These are phyloP conservation scores for Crithidia expoeki DNA, from an alignment of 208 protist species.

Conservation along the genomic window DNA sequence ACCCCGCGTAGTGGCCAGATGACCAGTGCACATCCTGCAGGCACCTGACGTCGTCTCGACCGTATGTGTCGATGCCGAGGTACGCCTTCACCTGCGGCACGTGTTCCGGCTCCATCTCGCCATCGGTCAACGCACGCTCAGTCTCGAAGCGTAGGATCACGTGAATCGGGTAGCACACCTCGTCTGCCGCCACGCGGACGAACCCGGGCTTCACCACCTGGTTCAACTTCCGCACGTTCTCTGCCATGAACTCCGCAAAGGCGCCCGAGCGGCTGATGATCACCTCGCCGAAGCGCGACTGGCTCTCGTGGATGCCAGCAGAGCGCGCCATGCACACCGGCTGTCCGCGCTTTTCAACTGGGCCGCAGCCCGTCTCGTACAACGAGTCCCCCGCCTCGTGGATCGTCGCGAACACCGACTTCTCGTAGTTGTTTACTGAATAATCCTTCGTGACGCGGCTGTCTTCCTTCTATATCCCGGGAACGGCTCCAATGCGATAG, in stretches of 20 bases:
- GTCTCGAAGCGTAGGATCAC: conserved; percentile 89
- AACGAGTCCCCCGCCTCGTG: conserved; percentile 86
- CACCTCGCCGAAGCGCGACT: conserved; percentile 83
- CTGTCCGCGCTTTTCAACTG: conserved; percentile 43
- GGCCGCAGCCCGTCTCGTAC: conserved; percentile 80
- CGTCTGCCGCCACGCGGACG: conserved; percentile 86
- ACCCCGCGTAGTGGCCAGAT: conserved; percentile 66
- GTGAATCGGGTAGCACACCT: conserved; percentile 89
- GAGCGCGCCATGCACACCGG: conserved; percentile 63
- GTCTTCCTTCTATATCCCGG: conserved; percentile 72
- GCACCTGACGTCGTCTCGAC: conserved; percentile 71
- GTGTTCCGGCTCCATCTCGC: conserved; percentile 67
- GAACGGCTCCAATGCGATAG: conserved; percentile 81
- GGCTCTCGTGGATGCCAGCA: conserved; percentile 25
- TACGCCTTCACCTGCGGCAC: conserved; percentile 84
- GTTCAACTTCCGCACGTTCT: conserved; percentile 38
- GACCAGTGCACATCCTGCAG: conserved; percentile 90
- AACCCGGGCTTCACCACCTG: conserved; percentile 63
- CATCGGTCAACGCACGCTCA: conserved; percentile 80
- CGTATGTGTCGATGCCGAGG: conserved; percentile 68
- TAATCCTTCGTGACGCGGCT: conserved; percentile 83
- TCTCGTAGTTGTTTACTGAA: conserved; percentile 43
- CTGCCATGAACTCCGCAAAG: conserved; percentile 38
- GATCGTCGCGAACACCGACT: conserved; percentile 64
- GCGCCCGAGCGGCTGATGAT: conserved; percentile 58